Evolutionary conservation across 371 early-diverging fungal species (phyloP), one percentile per base, ranked within the genome.

Genomic region (Chytridiales sp.): DNA sequence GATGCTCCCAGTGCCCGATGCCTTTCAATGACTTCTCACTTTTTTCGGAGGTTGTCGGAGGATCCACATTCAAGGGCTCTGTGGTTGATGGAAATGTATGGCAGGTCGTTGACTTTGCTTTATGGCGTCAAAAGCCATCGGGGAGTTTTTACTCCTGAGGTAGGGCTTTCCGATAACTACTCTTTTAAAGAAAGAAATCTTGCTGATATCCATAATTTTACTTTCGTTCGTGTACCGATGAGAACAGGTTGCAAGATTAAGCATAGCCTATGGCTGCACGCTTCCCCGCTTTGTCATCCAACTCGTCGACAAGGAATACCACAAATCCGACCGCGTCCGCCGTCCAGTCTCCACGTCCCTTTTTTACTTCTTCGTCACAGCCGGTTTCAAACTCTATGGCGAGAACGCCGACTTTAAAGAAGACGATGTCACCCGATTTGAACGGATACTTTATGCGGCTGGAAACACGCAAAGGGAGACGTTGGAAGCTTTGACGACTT

Each of bases 391-490:
- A 3, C 6, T 32, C 5, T 77, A 70, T 38, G 70, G 69, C 6
- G 24, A 43, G 15, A 44, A 65, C n/a, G 63, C 67, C 17, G 67
- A 68, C 32, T 77, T 74, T 54, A 70, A 74, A 38, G 72, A 69
- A 38, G 70, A 73, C 41, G 75, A 74, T 50, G 69, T 68, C 21
- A 60, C 67, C 11, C 50, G 56, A 2, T 74, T 74, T 48, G 75
- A 71, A 41, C 49, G 72, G 42, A 35, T 56, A 24, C 31, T 66
- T 0, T 67, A 75, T 42, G 62, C 56, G 29, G 57, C 58, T 21
- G 62, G 39, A 9, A 49, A 24, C 43, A 42, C 55, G 0, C 41
- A 46, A 21, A 36, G 43, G 43, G 60, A 66, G 30, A 24, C 66
- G 21, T 39, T 66, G 19, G 70, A 64, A 1, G 49, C 56, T 17